Base-by-base conservation (phyloP, 805 yeast genomes). In the Starmerella potacharoeniae region DNA sequence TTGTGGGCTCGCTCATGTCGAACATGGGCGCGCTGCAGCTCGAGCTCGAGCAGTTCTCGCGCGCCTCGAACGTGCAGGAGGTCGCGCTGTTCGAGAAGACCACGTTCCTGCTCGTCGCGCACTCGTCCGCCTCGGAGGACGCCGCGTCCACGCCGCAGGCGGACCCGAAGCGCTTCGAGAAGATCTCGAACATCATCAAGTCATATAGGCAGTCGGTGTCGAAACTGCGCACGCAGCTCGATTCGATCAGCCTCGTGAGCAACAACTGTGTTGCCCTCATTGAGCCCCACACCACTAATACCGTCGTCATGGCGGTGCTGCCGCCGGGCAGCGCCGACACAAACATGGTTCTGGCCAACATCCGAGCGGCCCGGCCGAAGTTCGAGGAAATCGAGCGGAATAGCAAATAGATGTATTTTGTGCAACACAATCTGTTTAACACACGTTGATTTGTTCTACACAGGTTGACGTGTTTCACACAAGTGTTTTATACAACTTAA, bases 101-200 rank as follows among this genome's bases (percentile, higher is more conserved):
- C 0, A 93, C 98, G 0, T 93, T 93, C 62, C 71, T 93, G 60
- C 88, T 85, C 39, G 83, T 85, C 30, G 82, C 90, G 5, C 75
- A 74, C 48, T 69, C 70, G 29, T 55, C 59, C 2, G 49, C 53
- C 6, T 39, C 59, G 22, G 49, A 13, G 11, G 63, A 62, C 30
- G 53, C 61, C 44, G 33, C 33, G 8, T 41, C 52, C 11, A 51
- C 58, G 33, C 57, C 55, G 35, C 53, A 59, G 11, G 74, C 89
- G 53, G 97, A 91, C 64, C 96, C 97, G 6, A 88, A 91, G 63
- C 74, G 97, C 63, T 91, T 90, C 65, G 97, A 91, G 66, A 91
- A 90, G 67, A 89, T 91, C 29, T 85, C 95, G 29, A 90, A 88
- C 68, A 89, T 91, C 56, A 87, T 91, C 75, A 91, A 91, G 66